A percentile compares a stretch with the other conserved stretches of the same genome.
These are phyloP conservation scores for Arthromyces matolae DNA, from an alignment of 768 basidiomycete genomes.

Conservation along the genomic window DNA sequence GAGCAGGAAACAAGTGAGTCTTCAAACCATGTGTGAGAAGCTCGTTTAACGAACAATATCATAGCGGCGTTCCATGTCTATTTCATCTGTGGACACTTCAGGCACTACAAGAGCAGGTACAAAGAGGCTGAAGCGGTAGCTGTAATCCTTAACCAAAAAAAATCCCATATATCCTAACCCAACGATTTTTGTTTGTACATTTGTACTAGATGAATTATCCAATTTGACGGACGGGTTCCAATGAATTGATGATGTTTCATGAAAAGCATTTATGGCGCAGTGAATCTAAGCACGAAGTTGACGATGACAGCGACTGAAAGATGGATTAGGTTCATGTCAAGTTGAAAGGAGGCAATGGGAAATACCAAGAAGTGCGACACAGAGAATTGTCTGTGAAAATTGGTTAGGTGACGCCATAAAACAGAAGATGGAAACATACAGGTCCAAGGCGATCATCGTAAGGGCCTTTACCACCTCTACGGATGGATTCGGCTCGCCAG, in stretches of 20 bases:
- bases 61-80: slow-evolving; percentile 66
- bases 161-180: neutral
- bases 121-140: slow-evolving; percentile 55
- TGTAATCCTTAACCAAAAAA: neutral
- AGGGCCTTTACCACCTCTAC: slow-evolving; percentile 85
- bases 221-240: too few species aligned
- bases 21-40: neutral
- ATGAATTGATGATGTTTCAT: too few species aligned
- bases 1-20: slow-evolving; percentile 58
- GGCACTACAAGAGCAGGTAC: slow-evolving; percentile 49
- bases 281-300: slow-evolving; percentile 84
- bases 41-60: slow-evolving; percentile 2
- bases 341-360: slow-evolving; percentile 17
- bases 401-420: neutral
- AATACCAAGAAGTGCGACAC: slow-evolving; percentile 75
- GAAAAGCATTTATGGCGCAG: slow-evolving; percentile 29
- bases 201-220: slow-evolving; percentile 4
- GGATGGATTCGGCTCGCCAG: slow-evolving; percentile 92
- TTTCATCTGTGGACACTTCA: slow-evolving; percentile 72
- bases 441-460: slow-evolving; percentile 97
- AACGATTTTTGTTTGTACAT: neutral
- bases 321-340: slow-evolving; percentile 5
- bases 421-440: slow-evolving; percentile 46
- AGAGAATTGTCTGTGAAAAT: slow-evolving; percentile 68
- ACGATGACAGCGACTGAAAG: slow-evolving; percentile 71